phyloP scores from a whole-genome alignment of 1,139 yeast genomes.

The Zygosaccharomyces pseudobailii region DNA sequence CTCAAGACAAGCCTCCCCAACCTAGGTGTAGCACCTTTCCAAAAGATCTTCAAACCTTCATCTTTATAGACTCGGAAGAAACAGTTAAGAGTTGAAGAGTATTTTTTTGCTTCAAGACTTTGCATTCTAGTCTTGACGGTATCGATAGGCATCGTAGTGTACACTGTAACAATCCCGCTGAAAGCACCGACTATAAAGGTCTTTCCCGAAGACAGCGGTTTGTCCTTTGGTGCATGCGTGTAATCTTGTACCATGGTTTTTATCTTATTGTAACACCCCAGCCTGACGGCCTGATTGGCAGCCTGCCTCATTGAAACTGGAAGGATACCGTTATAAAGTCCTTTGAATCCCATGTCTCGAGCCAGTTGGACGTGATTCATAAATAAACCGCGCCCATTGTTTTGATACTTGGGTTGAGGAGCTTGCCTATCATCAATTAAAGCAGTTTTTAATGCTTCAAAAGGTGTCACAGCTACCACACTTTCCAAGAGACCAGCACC shows the following conservation, averaged over 20 bases:
- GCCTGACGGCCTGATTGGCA: constrained; percentile 87
- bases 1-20: constrained; percentile 85
- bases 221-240: constrained; percentile 55
- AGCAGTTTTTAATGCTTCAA: constrained; percentile 94
- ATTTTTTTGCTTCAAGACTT: constrained; percentile 74
- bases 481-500: constrained; percentile 96
- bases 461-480: constrained; percentile 91
- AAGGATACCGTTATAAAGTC: constrained; percentile 81
- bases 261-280: constrained; percentile 88
- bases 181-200: constrained; percentile 90
- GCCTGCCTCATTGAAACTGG: constrained; percentile 97
- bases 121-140: constrained; percentile 98
- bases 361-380: constrained; percentile 41
- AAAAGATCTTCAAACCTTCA: constrained; percentile 88
- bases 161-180: constrained; percentile 91
- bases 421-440: constrained; percentile 87
- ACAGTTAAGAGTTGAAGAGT: constrained; percentile 75
- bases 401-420: constrained; percentile 69
- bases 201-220: constrained; percentile 71
- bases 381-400: constrained; percentile 52
- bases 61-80: constrained; percentile 73
- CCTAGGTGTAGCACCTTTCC: constrained; percentile 99
- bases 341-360: constrained; percentile 73
- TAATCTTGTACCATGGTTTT: constrained; percentile 77
- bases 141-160: constrained; percentile 96